Evolutionary conservation across 805 yeast species (phyloP).

Genomic region (Lachancea lanzarotensis): DNA sequence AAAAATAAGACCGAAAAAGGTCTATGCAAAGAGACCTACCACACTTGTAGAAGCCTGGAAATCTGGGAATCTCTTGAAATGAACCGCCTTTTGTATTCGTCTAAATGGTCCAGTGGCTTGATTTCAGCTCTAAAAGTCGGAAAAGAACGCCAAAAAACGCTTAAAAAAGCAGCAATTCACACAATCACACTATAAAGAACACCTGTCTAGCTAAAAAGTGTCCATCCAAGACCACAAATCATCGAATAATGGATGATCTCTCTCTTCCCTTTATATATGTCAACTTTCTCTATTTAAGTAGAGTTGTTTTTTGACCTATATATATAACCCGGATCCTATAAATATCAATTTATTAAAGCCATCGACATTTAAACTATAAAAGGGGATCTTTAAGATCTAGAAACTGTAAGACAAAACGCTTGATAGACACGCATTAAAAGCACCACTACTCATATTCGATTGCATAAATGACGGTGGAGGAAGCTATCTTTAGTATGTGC

Average conservation of each 20-base stretch:
- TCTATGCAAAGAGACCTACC: too few relatives aligned
- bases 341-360: neutral
- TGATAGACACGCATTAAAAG: neutral
- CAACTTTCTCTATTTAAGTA: neutral
- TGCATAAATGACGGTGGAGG: constrained; percentile 29
- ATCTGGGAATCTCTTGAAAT: too few relatives aligned
- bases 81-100: too few relatives aligned
- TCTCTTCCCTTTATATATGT: neutral
- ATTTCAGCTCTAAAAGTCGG: neutral
- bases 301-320: neutral
- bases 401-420: neutral
- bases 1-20: too few relatives aligned
- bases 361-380: neutral
- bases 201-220: neutral
- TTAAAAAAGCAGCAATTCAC: neutral
- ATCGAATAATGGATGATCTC: neutral
- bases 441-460: neutral
- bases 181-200: neutral
- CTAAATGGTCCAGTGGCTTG: neutral
- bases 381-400: neutral
- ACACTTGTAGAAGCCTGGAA: too few relatives aligned
- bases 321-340: neutral
- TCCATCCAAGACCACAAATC: neutral
- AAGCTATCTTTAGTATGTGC: constrained; percentile 37
- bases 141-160: neutral